Evolutionary conservation across 331 rosid species (phyloP).

Genomic region (Erythrophleum ivorense): DNA sequence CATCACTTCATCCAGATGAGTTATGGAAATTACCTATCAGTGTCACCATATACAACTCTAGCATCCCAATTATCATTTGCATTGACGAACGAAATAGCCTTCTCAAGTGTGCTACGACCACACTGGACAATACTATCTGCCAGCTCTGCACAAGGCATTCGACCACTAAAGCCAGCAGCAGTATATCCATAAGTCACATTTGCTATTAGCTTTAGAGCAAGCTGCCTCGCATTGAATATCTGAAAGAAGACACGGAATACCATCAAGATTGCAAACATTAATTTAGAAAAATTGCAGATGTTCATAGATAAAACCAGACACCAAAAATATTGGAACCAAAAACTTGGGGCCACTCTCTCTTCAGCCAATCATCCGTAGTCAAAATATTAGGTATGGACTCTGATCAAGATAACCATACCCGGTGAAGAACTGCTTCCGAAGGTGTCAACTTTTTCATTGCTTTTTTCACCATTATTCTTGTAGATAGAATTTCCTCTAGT

Average conservation of each 20-base stretch:
- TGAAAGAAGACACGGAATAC: slow-evolving; percentile 46
- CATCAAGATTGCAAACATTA: no score
- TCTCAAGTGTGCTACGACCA: slow-evolving; percentile 83
- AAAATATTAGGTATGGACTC: no score
- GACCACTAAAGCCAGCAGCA: slow-evolving; percentile 97
- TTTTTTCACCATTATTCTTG: slow-evolving; percentile 89
- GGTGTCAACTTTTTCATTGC: slow-evolving; percentile 79
- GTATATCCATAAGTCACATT: slow-evolving; percentile 92
- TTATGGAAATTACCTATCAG: slow-evolving; percentile 98
- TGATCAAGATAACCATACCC: slow-evolving; percentile 61
- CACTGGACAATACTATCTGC: slow-evolving; percentile 95
- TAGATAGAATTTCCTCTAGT: slow-evolving; percentile 84
- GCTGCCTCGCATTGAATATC: slow-evolving; percentile 89
- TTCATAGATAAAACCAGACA: no score
- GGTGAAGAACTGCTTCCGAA: slow-evolving; percentile 73
- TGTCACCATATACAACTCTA: slow-evolving; percentile 86
- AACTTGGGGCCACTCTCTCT: no score
- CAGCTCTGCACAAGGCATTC: slow-evolving; percentile 98
- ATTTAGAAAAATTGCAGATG: no score
- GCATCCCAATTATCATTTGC: slow-evolving; percentile 84
- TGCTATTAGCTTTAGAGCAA: slow-evolving; percentile 87
- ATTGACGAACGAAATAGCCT: slow-evolving; percentile 80
- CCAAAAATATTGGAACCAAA: slow-evolving; percentile 10
- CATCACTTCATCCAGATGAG: no score
- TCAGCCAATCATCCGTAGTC: no score